Percentiles rank a stretch among this genome's conserved stretches.
These are phyloP conservation scores for Colletotrichum caudatum DNA, from an alignment of 2,329 filamentous ascomycete genomes.

Conservation along the genomic window DNA sequence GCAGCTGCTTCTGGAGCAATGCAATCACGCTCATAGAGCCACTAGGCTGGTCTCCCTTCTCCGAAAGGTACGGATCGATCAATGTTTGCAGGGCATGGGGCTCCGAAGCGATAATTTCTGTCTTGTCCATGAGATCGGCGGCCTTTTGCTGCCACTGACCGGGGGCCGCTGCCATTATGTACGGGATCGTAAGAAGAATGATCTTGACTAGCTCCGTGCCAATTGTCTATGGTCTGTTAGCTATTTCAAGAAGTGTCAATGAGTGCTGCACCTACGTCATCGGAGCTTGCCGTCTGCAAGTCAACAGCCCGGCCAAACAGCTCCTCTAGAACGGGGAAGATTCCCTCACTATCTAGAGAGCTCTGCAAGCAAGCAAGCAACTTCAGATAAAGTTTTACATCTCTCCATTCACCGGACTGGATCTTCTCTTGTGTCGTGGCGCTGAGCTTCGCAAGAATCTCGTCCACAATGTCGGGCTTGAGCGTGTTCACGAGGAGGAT, in stretches of 20 bases:
- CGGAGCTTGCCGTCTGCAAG: slow-evolving; percentile 90
- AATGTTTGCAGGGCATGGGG: slow-evolving; percentile 86
- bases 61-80: slow-evolving; percentile 84
- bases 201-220: slow-evolving; percentile 94
- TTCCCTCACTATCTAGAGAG: slow-evolving; percentile 83
- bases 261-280: slow-evolving; percentile 75
- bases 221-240: slow-evolving; percentile 62
- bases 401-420: slow-evolving; percentile 82
- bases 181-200: slow-evolving; percentile 93
- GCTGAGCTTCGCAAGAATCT: slow-evolving; percentile 75
- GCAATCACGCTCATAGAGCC: slow-evolving; percentile 78
- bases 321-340: slow-evolving; percentile 88
- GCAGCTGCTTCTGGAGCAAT: slow-evolving; percentile 87
- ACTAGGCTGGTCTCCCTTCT: slow-evolving; percentile 71
- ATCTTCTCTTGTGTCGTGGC: slow-evolving; percentile 75
- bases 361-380: slow-evolving; percentile 89
- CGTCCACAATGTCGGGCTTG: slow-evolving; percentile 78
- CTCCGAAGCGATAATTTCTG: slow-evolving; percentile 91
- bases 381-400: slow-evolving; percentile 90
- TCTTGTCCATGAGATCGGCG: slow-evolving; percentile 87
- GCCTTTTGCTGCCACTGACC: slow-evolving; percentile 79
- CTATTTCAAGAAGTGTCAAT: background rate
- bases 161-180: slow-evolving; percentile 82
- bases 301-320: slow-evolving; percentile 94
- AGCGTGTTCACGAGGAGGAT: slow-evolving; percentile 83